Percentiles rank a stretch among this genome's conserved stretches.
Conservation (phyloP, 495 filamentous ascomycete species). For the Amorphotheca resinae region DNA sequence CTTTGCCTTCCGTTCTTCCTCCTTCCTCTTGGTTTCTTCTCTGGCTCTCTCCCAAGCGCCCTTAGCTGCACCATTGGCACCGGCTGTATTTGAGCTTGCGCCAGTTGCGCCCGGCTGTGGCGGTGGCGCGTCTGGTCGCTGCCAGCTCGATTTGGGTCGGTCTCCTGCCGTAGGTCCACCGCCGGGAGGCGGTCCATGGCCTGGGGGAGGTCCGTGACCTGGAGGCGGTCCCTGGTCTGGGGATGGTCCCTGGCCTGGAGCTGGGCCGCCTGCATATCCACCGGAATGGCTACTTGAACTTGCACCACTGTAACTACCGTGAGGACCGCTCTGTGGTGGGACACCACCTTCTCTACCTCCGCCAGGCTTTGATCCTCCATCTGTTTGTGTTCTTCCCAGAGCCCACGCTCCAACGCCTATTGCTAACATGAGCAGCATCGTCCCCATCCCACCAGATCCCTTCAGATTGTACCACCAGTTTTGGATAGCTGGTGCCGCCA, state of each 20-base stretch:
- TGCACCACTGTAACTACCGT: slow-evolving; percentile 18
- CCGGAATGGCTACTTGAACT: slow-evolving; percentile 21
- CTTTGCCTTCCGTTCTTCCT: slow-evolving; percentile 46
- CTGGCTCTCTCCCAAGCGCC: slow-evolving; percentile 57
- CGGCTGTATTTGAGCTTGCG: slow-evolving; percentile 5
- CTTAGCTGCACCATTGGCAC: slow-evolving; percentile 25
- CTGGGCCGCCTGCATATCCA: neutral
- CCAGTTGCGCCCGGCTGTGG: slow-evolving; percentile 14
- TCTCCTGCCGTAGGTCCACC: slow-evolving; percentile 9
- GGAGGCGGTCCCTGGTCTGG: slow-evolving; percentile 4
- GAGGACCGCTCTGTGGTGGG: neutral
- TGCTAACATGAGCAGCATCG: slow-evolving; percentile 46
- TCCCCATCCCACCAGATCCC: slow-evolving; percentile 45
- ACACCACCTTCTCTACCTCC: slow-evolving; percentile 11
- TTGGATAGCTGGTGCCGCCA: slow-evolving; percentile 54
- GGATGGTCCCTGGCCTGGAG: slow-evolving; percentile 17
- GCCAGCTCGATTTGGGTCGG: slow-evolving; percentile 9
- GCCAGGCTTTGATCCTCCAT: slow-evolving; percentile 25
- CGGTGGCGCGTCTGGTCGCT: slow-evolving; percentile 8
- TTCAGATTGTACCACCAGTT: slow-evolving; percentile 55
- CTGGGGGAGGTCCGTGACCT: slow-evolving; percentile 6
- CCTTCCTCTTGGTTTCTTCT: slow-evolving; percentile 51
- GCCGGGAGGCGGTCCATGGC: slow-evolving; percentile 6
- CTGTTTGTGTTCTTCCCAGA: slow-evolving; percentile 51
- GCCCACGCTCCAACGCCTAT: slow-evolving; percentile 71